Base-by-base conservation (phyloP, 805 yeast genomes). In the Metschnikowia baotianmanensis region DNA sequence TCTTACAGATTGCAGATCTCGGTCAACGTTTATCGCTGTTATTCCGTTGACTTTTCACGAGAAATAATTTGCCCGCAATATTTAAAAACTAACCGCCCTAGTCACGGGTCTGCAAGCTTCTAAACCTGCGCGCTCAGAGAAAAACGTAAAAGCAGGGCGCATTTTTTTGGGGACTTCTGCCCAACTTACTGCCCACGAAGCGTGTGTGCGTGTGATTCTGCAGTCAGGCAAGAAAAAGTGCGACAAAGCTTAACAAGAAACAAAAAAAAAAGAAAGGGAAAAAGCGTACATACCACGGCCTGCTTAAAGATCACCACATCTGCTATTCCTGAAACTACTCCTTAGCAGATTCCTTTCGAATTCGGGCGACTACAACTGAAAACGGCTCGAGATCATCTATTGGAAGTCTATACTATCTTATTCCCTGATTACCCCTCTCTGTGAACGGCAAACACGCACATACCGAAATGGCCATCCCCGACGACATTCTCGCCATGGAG, bases 401-500 rank as follows among this genome's bases (percentile, higher is more conserved):
- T 15, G n/a, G n/a, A 25, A 12, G 7, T 12, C 25, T 5, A 10
- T 6, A 15, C 3, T n/a, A 25, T 12, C 13, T 7, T 25, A 25
- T 25, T 25, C 28, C 28, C n/a, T n/a, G n/a, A n/a, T 21, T 21
- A 28, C 33, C 21, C 33, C 29, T 20, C 33, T 16, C 21, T 29
- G 12, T 3, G 22, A 36, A 28, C 27, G 38, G 26, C 18, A 27
- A n/a, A 35, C 19, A 13, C 33, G 33, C 27, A 9, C 6, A 15
- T 28, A 2, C 13, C 9, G 20, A 24, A 36, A 56, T 53, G 55
- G 51, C 55, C 22, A 43, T 56, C 18, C 46, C 56, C 22, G 60
- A 58, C 39, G 63, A 58, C 21, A 48, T 48, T 34, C 45, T 48
- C 39, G 33, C 53, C 23, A 43, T 59, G 40, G 62, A 57, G 42